Percentiles rank a stretch among this genome's conserved stretches.
These are phyloP conservation scores for Hyphodiscus hymeniophilus DNA, from an alignment of 495 filamentous ascomycete genomes.

Conservation along the genomic window DNA sequence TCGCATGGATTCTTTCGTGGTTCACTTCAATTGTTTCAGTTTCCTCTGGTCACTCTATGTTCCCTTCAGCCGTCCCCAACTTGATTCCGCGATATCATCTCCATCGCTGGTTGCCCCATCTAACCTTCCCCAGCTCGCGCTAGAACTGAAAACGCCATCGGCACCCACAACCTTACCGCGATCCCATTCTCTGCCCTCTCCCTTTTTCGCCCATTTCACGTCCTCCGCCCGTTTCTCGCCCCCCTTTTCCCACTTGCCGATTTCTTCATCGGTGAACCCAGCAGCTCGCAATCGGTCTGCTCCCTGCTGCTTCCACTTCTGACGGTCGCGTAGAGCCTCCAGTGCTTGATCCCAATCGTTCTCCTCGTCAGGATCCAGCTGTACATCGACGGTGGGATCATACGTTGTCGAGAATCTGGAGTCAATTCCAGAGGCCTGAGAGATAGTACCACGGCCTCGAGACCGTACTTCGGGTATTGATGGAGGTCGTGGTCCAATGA, in stretches of 20 bases:
- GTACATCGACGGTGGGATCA: slow-evolving; percentile 65
- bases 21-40: slow-evolving; percentile 7
- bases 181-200: slow-evolving; percentile 88
- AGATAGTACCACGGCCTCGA: slow-evolving; percentile 67
- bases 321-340: slow-evolving; percentile 72
- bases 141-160: slow-evolving; percentile 23
- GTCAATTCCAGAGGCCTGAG: slow-evolving; percentile 62
- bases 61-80: no score
- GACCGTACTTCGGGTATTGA: slow-evolving; percentile 40
- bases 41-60: no score
- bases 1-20: no score
- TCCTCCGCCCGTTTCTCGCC: slow-evolving; percentile 55
- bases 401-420: slow-evolving; percentile 69
- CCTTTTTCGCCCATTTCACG: slow-evolving; percentile 71
- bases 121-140: slow-evolving; percentile 25
- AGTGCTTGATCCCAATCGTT: slow-evolving; percentile 81
- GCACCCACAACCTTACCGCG: slow-evolving; percentile 67
- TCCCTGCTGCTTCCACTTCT: slow-evolving; percentile 70
- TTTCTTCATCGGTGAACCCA: slow-evolving; percentile 70
- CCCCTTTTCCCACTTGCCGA: slow-evolving; percentile 71
- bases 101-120: no score
- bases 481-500: slow-evolving; percentile 74
- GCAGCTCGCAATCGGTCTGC: slow-evolving; percentile 70
- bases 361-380: slow-evolving; percentile 44
- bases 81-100: no score